phyloP scores from a whole-genome alignment of 2,329 filamentous ascomycete genomes.

The Incumbomyces delicatus region DNA sequence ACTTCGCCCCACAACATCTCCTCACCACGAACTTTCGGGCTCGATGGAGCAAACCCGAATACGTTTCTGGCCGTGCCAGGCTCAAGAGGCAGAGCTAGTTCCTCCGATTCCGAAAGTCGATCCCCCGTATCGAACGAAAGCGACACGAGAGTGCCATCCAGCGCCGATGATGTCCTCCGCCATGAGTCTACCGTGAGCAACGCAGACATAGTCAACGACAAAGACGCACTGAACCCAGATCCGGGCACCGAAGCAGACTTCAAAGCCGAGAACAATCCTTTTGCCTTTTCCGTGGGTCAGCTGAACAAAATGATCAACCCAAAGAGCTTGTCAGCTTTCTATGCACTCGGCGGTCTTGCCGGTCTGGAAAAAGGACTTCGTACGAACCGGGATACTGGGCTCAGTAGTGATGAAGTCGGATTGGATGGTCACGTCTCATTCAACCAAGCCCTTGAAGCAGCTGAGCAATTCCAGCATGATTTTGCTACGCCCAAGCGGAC shows the following conservation, averaged over 20 bases:
- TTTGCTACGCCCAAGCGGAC: constrained; percentile 15
- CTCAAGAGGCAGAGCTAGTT: constrained; percentile 54
- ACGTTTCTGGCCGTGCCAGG: constrained; percentile 56
- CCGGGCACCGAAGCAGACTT: constrained; percentile 64
- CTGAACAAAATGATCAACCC: constrained; percentile 69
- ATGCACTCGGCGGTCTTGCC: constrained; percentile 61
- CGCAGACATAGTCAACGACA: constrained; percentile 46
- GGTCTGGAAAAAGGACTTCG: constrained; percentile 66
- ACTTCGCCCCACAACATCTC: constrained; percentile 60
- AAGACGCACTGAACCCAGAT: constrained; percentile 58
- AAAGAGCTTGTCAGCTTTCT: constrained; percentile 65
- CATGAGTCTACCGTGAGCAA: constrained; percentile 28
- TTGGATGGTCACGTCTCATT: constrained; percentile 59
- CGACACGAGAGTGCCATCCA: constrained; percentile 42
- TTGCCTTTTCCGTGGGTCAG: constrained; percentile 64
- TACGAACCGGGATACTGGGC: constrained; percentile 53
- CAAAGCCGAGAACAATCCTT: constrained; percentile 55
- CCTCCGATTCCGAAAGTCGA: constrained; percentile 46
- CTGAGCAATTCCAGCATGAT: constrained; percentile 7
- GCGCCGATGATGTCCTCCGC: constrained; percentile 33
- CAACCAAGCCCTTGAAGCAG: constrained; percentile 45
- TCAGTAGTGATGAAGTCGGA: constrained; percentile 59
- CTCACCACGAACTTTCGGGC: constrained; percentile 43
- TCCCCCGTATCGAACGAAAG: constrained; percentile 41
- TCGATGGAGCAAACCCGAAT: constrained; percentile 40